A percentile compares a stretch with the other conserved stretches of the same genome.
Conservation (phyloP, 768 basidiomycete genomes). For the Coprinellus micaceus region DNA sequence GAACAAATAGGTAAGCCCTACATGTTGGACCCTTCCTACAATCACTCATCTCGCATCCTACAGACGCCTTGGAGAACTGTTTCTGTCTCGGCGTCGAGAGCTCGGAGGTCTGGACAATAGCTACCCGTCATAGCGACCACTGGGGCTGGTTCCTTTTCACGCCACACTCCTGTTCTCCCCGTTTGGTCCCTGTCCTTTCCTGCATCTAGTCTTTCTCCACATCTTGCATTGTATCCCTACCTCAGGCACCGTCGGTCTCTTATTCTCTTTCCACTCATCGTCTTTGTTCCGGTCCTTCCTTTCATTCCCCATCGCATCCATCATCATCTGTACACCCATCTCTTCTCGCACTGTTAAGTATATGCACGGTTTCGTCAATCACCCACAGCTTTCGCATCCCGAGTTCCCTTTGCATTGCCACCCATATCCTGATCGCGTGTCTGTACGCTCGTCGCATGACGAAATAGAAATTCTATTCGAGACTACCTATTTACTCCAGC, state of each 20-base stretch:
- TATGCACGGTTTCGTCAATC: no score
- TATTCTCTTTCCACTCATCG: conserved; percentile 5
- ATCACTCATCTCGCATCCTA: neutral
- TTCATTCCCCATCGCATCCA: conserved; percentile 8
- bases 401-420: no score
- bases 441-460: neutral
- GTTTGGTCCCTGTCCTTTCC: neutral
- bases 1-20: conserved; percentile 52
- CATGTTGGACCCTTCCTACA: neutral
- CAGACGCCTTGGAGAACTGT: conserved; percentile 62
- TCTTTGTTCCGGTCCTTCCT: conserved; percentile 7
- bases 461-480: neutral
- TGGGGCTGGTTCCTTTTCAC: conserved; percentile 1
- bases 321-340: conserved; percentile 5
- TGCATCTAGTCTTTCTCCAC: neutral
- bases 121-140: conserved; percentile 3
- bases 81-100: conserved; percentile 58
- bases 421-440: neutral
- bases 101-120: conserved; percentile 23
- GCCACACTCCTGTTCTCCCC: no score
- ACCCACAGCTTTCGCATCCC: no score
- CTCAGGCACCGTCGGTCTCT: neutral
- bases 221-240: neutral
- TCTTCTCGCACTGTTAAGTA: conserved; percentile 11
- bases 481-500: conserved; percentile 3